Evolutionary conservation across 1,284 basidiomycete genomes (phyloP), one percentile per base, ranked within the genome.

Genomic region (Bondarzewia mesenterica): DNA sequence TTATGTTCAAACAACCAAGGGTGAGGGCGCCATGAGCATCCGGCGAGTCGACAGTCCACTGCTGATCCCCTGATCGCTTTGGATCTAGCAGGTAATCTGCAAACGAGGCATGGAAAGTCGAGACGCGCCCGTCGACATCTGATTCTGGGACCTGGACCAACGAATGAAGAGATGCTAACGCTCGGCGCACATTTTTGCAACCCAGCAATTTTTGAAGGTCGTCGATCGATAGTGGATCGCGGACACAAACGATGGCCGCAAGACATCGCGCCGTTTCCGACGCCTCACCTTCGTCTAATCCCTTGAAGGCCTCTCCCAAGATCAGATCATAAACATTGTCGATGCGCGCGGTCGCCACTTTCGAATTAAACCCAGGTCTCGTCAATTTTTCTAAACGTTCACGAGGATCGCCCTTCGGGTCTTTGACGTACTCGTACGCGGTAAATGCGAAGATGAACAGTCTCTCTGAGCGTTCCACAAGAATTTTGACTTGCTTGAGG

Each of bases 401-500:
- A 15, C 16, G 22, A 7, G 42, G 42, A 27, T 43, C 42, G 21
- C 10, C 3, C 7, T 41, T 21, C 14, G 18, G 18, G 3, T 18
- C 10, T 12, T n/a, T 16, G 21, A 43, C 27, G 6, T 43, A 43
- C 25, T 43, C 7, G 22, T 21, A 29, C 7, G 42, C 42, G 7
- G 42, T 43, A 25, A n/a, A 43, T 43, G 42, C 42, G 27, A n/a
- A 43, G 25, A 43, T 43, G 26, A 43, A 43, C 15, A 43, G 16
- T 18, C 23, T 29, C n/a, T 43, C 42, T 15, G 23, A 21, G 5
- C 14, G 15, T 7, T 16, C n/a, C 15, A 23, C 23, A 16, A 43
- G 25, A 10, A 15, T 26, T 25, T 25, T 16, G 25, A 43, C 15
- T 23, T 27, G 42, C 12, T 25, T 20, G 15, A 5, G n/a, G 6